Conservation (phyloP, 352 stramenopile genomes). For the Saprolegnia diclina region DNA sequence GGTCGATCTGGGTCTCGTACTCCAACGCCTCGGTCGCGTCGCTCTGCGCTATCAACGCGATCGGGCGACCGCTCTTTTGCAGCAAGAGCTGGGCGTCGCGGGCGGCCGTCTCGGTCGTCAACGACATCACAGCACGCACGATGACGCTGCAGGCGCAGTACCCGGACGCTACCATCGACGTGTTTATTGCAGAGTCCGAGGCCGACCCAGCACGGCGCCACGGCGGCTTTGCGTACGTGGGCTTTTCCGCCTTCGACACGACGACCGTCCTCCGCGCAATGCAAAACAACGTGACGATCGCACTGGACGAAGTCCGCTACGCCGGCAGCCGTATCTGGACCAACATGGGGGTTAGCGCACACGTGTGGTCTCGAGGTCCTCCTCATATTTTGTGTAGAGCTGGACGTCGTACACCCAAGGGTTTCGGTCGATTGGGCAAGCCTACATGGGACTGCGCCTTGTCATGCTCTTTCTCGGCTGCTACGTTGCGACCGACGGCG, state of each 20-base stretch:
- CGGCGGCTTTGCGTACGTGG: slow-evolving; percentile 12
- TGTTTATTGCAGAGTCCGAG: slow-evolving; percentile 13
- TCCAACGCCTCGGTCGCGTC: background rate
- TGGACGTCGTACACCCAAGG: slow-evolving; percentile 15
- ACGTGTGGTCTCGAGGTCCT: background rate
- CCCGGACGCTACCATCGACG: background rate
- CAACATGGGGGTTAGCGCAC: slow-evolving; percentile 29
- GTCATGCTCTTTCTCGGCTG: slow-evolving; percentile 31
- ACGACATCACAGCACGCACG: background rate
- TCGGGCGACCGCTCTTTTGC: slow-evolving; percentile 6
- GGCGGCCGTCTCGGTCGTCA: background rate
- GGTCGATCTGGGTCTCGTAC: slow-evolving; percentile 17
- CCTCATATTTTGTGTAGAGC: background rate
- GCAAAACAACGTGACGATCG: slow-evolving; percentile 28
- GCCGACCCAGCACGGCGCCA: slow-evolving; percentile 6
- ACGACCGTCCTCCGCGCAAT: slow-evolving; percentile 16
- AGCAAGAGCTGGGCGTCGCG: background rate
- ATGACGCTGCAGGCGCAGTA: background rate
- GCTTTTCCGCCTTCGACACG: background rate
- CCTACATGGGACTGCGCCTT: slow-evolving; percentile 37
- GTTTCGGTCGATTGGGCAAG: slow-evolving; percentile 32
- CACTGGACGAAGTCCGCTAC: slow-evolving; percentile 45
- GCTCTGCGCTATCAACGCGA: background rate
- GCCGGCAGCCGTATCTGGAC: slow-evolving; percentile 38
- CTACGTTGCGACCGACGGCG: slow-evolving; percentile 21